Base-by-base conservation (phyloP, 2,329 filamentous ascomycete species). In the Penicillium griseofulvum region DNA sequence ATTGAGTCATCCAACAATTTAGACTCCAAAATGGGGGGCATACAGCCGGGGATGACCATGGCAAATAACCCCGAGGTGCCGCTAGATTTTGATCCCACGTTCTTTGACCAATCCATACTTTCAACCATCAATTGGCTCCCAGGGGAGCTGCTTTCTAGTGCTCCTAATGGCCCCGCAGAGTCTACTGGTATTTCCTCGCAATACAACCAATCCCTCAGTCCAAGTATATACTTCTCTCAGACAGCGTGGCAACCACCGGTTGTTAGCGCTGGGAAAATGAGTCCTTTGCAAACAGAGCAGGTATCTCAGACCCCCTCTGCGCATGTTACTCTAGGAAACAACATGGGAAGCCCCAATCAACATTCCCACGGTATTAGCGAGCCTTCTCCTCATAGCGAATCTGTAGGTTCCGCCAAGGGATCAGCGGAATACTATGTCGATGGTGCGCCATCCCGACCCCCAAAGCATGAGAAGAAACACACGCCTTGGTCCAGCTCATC, bases 91-190 rank as follows among this genome's bases (percentile, higher is more conserved):
- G 60, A 66, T 12, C 63, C 61, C 12, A 58, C 65, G 1, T 51
- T 71, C 12, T 60, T 71, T 12, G 65, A 68, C 31, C 63, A 63
- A 11, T 63, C 67, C 7, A 60, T 66, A 29, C 48, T 65, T 38
- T 69, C 71, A 9, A 66, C 68, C 1, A 68, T 74, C 19, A 74
- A 76, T 44, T 76, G 73, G 73, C 63, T 75, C 5, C 68, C 71
- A 8, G 65, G 68, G 6, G 67, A 71, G 39, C 52, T 70, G 17
- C 63, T 68, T 10, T 55, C 63, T n/a, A 59, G 60, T 33, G 36
- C 61, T 17, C 19, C 59, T 3, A 54, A 49, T 47, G 54, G 62
- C 24, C 55, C 59, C 7, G 29, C 56, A 14, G 57, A 61, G 28
- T 43, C 52, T 5, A 29, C 59, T 12, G 47, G 51, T 28, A 22